Evolutionary conservation across 495 filamentous ascomycete species (phyloP), one percentile per base, ranked within the genome.

Genomic region (Annulohypoxylon stygium): DNA sequence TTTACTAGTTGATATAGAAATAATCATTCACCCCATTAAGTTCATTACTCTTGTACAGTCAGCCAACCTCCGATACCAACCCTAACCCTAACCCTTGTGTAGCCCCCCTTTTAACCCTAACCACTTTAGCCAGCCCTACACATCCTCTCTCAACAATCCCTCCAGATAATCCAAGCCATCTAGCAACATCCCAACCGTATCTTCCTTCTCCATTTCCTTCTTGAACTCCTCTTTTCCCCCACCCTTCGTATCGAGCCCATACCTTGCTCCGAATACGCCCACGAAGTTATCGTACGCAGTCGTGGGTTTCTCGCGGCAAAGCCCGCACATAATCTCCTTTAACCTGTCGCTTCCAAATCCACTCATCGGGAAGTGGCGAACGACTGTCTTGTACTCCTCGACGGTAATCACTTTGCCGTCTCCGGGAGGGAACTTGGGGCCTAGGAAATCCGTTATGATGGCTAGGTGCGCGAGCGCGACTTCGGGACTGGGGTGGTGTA

Each of bases 221-320:
- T 51, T 62, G 25, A 72, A 76, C 70, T 79, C 74, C 6, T 83
- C 81, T 7, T 72, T 43, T 0, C 80, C 82, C 1, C 23, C 62
- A 3, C 76, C 69, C n/a, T 61, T 70, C 23, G 78, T 74, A 4
- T 63, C 70, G 9, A 81, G 58, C 78, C 81, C 83, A 4, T 55
- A 70, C 81, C 81, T 80, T 6, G 68, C 67, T 7, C 85, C 85
- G 66, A 77, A 84, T 0, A 71, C 71, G 5, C 71, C 73, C 10
- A 83, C 80, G 51, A 84, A 80, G 61, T 85, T 88, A 64, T 86
- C 81, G 73, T 84, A 86, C 10, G 86, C 88, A 3, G 84, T 84
- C 33, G 78, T 76, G 5, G 86, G 85, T 75, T 88, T 88, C 4
- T 48, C 75, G 6, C 70, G 70, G 65, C 84, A 88, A 23, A 89